Evolutionary conservation across 805 yeast genomes (phyloP), one percentile per base, ranked within the genome.

Genomic region (Lachancea thermotolerans): DNA sequence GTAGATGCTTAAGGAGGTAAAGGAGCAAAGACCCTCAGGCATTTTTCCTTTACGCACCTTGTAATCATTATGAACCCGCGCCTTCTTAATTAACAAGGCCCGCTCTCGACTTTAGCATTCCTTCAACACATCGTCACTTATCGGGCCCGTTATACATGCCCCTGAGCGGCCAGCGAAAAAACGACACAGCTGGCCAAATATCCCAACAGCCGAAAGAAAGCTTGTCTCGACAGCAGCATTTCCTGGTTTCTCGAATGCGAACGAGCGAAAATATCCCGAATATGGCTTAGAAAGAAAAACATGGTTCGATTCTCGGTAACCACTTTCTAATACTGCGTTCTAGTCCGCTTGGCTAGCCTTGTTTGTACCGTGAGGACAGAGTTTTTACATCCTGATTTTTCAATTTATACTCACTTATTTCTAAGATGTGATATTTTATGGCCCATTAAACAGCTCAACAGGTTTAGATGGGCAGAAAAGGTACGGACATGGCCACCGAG

Each of bases 121-220:
- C 25, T 21, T 7, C 6, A 7, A 21, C 25, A 7, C 25, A 21
- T 21, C 25, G 25, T 21, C 25, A 4, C 7, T 21, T 7, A 21
- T 21, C 7, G 4, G 25, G 25, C 25, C 25, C 16, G 5, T 12
- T 27, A 44, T 3, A 44, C 46, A 16, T 44, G 52, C 4, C 61
- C 57, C 42, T 60, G 67, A 2, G 67, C 57, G 2, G 55, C 54
- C 27, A 63, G 46, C 7, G 67, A 60, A 15, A 65, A 57, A 2
- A 60, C 50, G 6, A 62, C 64, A 39, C 67, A 64, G 32, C 65
- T 56, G 12, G 61, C 64, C 39, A 65, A 42, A 39, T 60, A 65
- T 6, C 67, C 69, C 31, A 64, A 48, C 11, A 65, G 49, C 33
- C 60, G 60, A 52, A 65, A 60, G 41, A 65, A 65, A 3, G 69